Evolutionary conservation across 805 yeast genomes (phyloP), one percentile per base, ranked within the genome.

Genomic region (Candida jianshihensis): DNA sequence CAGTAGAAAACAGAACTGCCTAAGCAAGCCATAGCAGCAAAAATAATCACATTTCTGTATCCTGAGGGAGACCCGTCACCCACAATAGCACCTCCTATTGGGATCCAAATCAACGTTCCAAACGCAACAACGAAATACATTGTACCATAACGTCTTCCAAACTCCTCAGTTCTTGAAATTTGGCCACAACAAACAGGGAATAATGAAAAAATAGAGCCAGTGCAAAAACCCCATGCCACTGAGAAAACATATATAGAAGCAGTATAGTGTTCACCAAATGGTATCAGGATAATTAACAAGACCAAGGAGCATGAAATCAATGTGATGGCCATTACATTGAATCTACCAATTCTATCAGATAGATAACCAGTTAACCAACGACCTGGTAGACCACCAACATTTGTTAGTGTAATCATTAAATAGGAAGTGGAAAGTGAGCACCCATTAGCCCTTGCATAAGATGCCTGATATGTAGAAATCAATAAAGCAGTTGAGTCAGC

Each of bases 121-220:
- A 75, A 65, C 1, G 82, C 68, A 6, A 73, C 80, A 47, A 75
- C 60, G 28, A 73, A 71, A 50, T 77, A 78, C 56, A 75, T 68
- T 6, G 77, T 69, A 3, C 77, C 70, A 44, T 70, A 72, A 19
- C 73, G 63, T 45, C 61, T 64, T 17, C 79, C 79, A 51, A 70
- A 72, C 36, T 61, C 65, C 31, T 70, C 69, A 7, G 70, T 66
- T 31, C 67, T 67, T 19, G 76, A 70, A 25, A 76, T 72, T 40
- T 74, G 75, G 1, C 76, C 76, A 27, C 73, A 59, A 42, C 78
- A 71, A 5, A 73, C 76, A 4, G 53, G 51, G 10, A 43, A 38
- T 26, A 48, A 27, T 11, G 53, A 46, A 10, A 41, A 63, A 2
- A 73, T 68, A 4, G 78, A 67, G 14, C 78, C 71, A 12, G 76